Percentiles rank a stretch among this genome's conserved stretches.
Conservation (phyloP, 306 rosid genomes). For the Ammopiptanthus mongolicus region DNA sequence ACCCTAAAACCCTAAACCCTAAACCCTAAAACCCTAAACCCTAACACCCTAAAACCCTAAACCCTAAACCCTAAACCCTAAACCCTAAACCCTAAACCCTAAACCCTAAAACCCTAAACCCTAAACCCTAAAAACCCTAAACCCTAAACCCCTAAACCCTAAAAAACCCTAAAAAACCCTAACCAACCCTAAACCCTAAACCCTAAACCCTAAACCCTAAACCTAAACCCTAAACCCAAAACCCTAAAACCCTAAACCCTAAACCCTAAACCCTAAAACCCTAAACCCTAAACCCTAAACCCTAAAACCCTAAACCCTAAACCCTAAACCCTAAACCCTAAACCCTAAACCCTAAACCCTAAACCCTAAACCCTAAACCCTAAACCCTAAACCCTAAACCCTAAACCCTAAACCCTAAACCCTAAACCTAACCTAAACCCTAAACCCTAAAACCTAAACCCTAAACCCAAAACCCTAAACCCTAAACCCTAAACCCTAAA, state of each 20-base stretch:
- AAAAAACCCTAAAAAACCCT: neutral
- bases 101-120: neutral
- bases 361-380: neutral
- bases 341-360: neutral
- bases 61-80: neutral
- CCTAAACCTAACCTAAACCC: neutral
- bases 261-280: neutral
- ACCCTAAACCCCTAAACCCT: neutral
- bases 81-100: neutral
- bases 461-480: neutral
- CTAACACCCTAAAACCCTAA: neutral
- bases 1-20: neutral
- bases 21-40: neutral
- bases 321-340: neutral
- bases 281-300: neutral
- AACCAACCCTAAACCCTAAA: neutral
- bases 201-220: neutral
- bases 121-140: neutral
- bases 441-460: neutral
- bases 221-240: neutral
- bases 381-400: neutral
- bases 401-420: neutral
- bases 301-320: neutral
- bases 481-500: neutral
- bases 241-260: neutral